Evolutionary conservation across 768 basidiomycete species (phyloP).

Genomic region (Pleurotus sapidus): DNA sequence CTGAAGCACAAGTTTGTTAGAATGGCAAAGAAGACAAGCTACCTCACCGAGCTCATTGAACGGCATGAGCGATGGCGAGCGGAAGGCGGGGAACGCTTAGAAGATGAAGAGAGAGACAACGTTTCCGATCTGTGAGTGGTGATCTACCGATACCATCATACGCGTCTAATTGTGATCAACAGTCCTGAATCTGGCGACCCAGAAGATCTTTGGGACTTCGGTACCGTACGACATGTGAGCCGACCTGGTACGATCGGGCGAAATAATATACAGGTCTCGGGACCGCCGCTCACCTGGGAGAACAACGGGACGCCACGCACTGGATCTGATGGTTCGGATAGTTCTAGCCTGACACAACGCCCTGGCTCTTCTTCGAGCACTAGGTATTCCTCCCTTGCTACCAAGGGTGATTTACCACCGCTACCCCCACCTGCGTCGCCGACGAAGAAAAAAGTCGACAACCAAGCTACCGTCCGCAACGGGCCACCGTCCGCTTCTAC

Average conservation of each 20-base stretch:
- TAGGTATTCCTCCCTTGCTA: constrained; percentile 37
- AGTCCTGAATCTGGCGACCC: constrained; percentile 57
- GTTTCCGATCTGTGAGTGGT: constrained; percentile 61
- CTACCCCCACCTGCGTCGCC: constrained; percentile 39
- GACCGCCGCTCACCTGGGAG: constrained; percentile 78
- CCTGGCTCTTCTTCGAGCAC: constrained; percentile 27
- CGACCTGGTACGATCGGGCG: constrained; percentile 67
- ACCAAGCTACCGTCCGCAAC: constrained; percentile 71
- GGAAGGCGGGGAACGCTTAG: constrained; percentile 76
- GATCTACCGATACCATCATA: constrained; percentile 2
- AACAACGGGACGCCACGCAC: constrained; percentile 53
- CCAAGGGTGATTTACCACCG: constrained; percentile 63
- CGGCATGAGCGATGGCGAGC: constrained; percentile 91
- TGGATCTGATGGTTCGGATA: constrained; percentile 32
- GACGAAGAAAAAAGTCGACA: constrained; percentile 39
- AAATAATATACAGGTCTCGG: constrained; percentile 55
- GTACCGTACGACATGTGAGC: constrained; percentile 81
- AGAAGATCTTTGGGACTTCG: constrained; percentile 96
- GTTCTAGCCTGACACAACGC: constrained; percentile 5
- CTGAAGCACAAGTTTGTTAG: constrained; percentile 95
- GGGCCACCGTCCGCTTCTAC: constrained; percentile 20
- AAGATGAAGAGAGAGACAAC: constrained; percentile 66
- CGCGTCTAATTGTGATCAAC: constrained; percentile 3
- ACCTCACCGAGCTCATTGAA: constrained; percentile 94
- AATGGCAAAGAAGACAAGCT: constrained; percentile 92